These are phyloP conservation scores for Cladosporium colombiae DNA, from an alignment of 2,329 filamentous ascomycete genomes.

Conservation along the genomic window DNA sequence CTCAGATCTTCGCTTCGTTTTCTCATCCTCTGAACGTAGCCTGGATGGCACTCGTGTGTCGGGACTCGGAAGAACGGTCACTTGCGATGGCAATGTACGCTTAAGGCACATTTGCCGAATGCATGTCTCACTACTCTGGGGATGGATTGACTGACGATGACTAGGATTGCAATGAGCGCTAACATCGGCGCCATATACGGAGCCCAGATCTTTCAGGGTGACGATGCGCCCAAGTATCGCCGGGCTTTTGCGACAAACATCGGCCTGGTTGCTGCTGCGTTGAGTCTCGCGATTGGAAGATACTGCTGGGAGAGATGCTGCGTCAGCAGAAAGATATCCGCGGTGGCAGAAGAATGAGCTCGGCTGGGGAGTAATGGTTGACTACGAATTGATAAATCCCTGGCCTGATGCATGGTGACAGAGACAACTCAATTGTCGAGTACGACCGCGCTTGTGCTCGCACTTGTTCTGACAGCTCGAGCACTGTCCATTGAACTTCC, in stretches of 20 bases:
- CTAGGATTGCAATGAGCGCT: conserved; percentile 58
- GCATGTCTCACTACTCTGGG: neutral
- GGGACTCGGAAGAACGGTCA: conserved; percentile 58
- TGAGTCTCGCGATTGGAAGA: conserved; percentile 38
- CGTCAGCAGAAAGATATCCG: neutral
- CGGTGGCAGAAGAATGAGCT: neutral
- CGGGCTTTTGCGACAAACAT: conserved; percentile 53
- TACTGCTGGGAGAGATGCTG: neutral
- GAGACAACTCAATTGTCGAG: neutral
- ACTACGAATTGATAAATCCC: neutral
- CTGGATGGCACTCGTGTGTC: conserved; percentile 59
- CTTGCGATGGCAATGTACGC: conserved; percentile 56
- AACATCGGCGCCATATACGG: conserved; percentile 64
- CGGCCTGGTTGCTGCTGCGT: conserved; percentile 46
- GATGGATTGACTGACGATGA: neutral
- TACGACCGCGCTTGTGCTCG: neutral
- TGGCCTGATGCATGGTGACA: neutral
- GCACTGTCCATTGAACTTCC: neutral
- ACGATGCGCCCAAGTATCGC: conserved; percentile 54
- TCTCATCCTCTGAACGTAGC: conserved; percentile 61
- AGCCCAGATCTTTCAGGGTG: conserved; percentile 59
- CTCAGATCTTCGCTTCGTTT: conserved; percentile 56
- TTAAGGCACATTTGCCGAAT: neutral
- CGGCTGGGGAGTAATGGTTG: neutral
- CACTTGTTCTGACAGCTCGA: neutral